Evolutionary conservation across 2,329 filamentous ascomycete genomes (phyloP).

Genomic region (Plectosphaerella plurivora): DNA sequence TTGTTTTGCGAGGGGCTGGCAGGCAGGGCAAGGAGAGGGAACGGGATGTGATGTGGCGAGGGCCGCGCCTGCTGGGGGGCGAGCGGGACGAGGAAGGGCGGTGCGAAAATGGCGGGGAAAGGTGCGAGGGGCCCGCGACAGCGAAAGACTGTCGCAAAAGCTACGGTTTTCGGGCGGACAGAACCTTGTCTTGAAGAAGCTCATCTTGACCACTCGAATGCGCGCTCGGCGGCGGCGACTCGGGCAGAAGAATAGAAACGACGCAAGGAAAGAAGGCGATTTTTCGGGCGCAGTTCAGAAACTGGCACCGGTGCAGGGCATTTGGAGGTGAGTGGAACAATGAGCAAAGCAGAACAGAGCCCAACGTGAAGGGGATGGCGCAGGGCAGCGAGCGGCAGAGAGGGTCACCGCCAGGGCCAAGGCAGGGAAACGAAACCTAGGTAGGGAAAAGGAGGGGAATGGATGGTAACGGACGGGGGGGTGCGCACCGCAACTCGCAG

Average conservation of each 20-base stretch:
- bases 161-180: slow-evolving; percentile 4
- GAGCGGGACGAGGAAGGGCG: neutral
- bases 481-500: neutral
- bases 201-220: slow-evolving; percentile 33
- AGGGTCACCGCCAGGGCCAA: neutral
- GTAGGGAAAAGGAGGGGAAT: neutral
- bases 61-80: neutral
- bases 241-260: slow-evolving; percentile 1
- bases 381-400: slow-evolving; percentile 3
- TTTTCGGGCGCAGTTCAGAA: slow-evolving; percentile 4
- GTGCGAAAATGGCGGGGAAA: slow-evolving; percentile 2
- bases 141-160: neutral
- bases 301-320: neutral
- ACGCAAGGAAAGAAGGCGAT: slow-evolving; percentile 7
- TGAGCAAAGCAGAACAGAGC: slow-evolving; percentile 3
- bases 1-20: neutral
- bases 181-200: slow-evolving; percentile 40
- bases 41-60: neutral
- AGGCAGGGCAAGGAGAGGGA: neutral
- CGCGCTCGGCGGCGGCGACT: slow-evolving; percentile 15
- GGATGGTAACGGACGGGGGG: neutral
- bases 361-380: slow-evolving; percentile 1
- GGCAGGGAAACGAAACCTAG: neutral
- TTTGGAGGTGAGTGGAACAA: slow-evolving; percentile 2
- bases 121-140: slow-evolving; percentile 8